phyloP scores from a whole-genome alignment of 1,284 basidiomycete genomes.

The Puccinia triticina region DNA sequence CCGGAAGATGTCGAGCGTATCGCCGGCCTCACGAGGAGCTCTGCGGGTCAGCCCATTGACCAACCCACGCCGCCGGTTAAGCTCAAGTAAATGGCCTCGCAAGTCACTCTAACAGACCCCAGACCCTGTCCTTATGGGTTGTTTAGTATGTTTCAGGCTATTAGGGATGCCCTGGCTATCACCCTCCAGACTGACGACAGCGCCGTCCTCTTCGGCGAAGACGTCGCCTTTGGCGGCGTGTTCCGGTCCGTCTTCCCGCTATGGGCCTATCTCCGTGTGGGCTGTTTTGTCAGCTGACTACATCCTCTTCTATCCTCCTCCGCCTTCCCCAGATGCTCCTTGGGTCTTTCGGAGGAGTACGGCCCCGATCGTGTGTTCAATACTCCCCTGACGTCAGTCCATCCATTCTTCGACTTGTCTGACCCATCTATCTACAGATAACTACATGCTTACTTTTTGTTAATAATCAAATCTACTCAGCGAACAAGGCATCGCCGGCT shows the following conservation, averaged over 20 bases:
- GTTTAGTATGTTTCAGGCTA: conserved; percentile 51
- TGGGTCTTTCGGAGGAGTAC: conserved; percentile 90
- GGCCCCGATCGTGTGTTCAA: conserved; percentile 93
- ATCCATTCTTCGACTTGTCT: background rate
- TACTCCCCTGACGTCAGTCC: conserved; percentile 68
- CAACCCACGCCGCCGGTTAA: background rate
- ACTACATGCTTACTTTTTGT: background rate
- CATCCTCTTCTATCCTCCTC: conserved; percentile 87
- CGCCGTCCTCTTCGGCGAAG: conserved; percentile 88
- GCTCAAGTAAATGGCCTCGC: conserved; percentile 12
- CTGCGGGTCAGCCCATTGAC: background rate
- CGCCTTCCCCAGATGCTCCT: conserved; percentile 63
- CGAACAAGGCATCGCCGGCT: conserved; percentile 92
- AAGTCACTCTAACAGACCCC: background rate
- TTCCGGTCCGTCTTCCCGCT: conserved; percentile 19
- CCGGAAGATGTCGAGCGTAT: conserved; percentile 31
- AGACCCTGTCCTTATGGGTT: background rate
- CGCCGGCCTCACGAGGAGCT: conserved; percentile 2
- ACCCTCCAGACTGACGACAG: conserved; percentile 67
- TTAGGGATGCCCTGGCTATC: conserved; percentile 51
- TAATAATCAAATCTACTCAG: conserved; percentile 4
- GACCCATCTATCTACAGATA: background rate
- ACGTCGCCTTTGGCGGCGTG: conserved; percentile 67
- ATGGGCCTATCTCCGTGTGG: background rate
- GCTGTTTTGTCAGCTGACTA: background rate